Evolutionary conservation across 2,329 filamentous ascomycete species (phyloP).

Genomic region (Blastomyces emzantsi): DNA sequence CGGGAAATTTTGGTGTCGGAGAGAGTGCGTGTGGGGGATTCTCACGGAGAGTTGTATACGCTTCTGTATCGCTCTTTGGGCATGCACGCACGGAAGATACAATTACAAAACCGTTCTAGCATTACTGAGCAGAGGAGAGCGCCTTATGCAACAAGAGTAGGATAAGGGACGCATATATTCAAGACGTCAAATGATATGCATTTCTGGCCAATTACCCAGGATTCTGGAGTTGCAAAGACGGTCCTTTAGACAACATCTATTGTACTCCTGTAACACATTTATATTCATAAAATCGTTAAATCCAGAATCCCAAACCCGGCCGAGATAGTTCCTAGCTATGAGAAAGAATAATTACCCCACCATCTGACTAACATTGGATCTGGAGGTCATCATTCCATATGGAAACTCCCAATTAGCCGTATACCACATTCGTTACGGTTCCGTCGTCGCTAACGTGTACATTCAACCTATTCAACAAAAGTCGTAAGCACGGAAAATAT

Average conservation of each 20-base stretch:
- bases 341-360: background rate
- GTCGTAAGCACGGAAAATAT: background rate
- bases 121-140: no score
- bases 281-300: background rate
- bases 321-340: background rate
- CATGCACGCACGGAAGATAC: slow-evolving; percentile 29
- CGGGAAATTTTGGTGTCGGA: slow-evolving; percentile 50
- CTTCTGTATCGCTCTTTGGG: slow-evolving; percentile 65
- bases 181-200: background rate
- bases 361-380: background rate
- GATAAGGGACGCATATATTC: background rate
- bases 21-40: slow-evolving; percentile 53
- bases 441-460: slow-evolving; percentile 38
- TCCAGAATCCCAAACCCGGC: background rate
- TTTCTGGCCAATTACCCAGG: background rate
- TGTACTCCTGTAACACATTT: background rate
- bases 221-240: background rate
- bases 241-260: background rate
- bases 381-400: no score
- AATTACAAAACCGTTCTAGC: no score
- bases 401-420: slow-evolving; percentile 21
- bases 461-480: slow-evolving; percentile 30
- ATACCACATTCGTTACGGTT: slow-evolving; percentile 37
- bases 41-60: slow-evolving; percentile 45
- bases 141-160: background rate